Base-by-base conservation (phyloP, 495 filamentous ascomycete genomes). In the Hypoxylon perforatum region DNA sequence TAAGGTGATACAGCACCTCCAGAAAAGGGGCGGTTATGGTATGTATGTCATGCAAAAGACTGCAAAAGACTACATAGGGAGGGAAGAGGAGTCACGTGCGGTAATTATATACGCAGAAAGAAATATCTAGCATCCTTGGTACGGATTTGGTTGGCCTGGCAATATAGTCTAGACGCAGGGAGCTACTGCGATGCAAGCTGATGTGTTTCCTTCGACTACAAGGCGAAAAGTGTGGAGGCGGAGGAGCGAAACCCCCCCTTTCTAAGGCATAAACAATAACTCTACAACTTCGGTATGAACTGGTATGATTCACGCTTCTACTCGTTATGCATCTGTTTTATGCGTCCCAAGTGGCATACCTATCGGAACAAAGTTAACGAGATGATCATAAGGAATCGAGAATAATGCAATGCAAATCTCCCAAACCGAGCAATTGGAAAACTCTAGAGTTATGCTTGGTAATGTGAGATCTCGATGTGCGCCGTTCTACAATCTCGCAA, bases 341-440 rank as follows among this genome's bases (percentile, higher is more conserved):
- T 69, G 61, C 66, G 65, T 51, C 17, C 15, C 21, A n/a, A n/a
- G n/a, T 47, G 22, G 25, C 30, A 33, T 61, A 42, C 65, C 66
- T 69, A 69, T 69, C 61, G 66, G 66, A 69, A 69, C 59, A 68
- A 69, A 51, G 51, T 69, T 69, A 38, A 64, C 58, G 61, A 69
- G 66, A 57, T 57, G 44, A 61, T 68, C 65, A 65, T 65, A 64
- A 45, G 45, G 28, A 62, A 36, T 59, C 42, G 33, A 33, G 7
- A 69, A 58, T 61, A 69, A 69, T 64, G 55, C 61, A 65, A 9
- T 47, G 66, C 50, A 42, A 65, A 57, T 53, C n/a, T n/a, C 35
- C 17, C 47, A 50, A 56, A 60, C 61, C 61, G 57, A 21, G 55
- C 38, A 38, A 45, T 50, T 45, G 51, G 66, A 35, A 9, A 51